A percentile compares a stretch with the other conserved stretches of the same genome.
These are phyloP conservation scores for Bryoerythrophyllum caledonicum DNA, from an alignment of 225 moss, liverwort and hornwort species.

Conservation along the genomic window DNA sequence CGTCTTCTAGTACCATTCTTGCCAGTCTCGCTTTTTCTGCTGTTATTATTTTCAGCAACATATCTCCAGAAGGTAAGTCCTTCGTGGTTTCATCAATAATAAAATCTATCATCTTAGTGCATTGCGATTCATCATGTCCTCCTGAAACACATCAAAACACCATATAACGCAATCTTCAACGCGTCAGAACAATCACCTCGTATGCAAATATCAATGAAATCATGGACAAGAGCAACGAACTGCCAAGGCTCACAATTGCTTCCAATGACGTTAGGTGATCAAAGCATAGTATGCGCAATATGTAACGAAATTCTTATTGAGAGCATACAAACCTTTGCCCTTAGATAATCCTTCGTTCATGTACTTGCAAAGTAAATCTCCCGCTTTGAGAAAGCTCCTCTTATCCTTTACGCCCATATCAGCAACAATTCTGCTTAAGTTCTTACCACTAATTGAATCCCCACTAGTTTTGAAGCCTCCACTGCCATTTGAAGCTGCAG, in stretches of 20 bases:
- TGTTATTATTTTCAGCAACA: slow-evolving; percentile 65
- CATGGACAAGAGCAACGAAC: slow-evolving; percentile 12
- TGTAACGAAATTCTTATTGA: slow-evolving; percentile 10
- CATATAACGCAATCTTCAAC: slow-evolving; percentile 1
- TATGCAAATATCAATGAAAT: slow-evolving; percentile 16
- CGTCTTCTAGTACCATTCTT: slow-evolving; percentile 49
- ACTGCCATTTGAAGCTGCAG: slow-evolving; percentile 35
- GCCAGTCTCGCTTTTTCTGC: slow-evolving; percentile 71
- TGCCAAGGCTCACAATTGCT: slow-evolving; percentile 10
- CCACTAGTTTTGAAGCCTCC: slow-evolving; percentile 36
- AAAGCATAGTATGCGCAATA: neutral
- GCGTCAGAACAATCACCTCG: slow-evolving; percentile 7
- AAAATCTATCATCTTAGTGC: slow-evolving; percentile 46
- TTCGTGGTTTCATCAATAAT: slow-evolving; percentile 57
- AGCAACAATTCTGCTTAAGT: slow-evolving; percentile 42
- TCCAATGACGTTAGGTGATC: slow-evolving; percentile 2
- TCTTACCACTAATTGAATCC: slow-evolving; percentile 31
- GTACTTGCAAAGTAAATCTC: slow-evolving; percentile 64
- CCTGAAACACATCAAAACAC: slow-evolving; percentile 35
- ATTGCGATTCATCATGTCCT: slow-evolving; percentile 33
- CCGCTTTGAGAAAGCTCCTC: slow-evolving; percentile 55
- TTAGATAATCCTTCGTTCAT: slow-evolving; percentile 52
- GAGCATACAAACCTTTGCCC: slow-evolving; percentile 39
- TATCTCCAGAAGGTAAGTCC: slow-evolving; percentile 60
- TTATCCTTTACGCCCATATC: slow-evolving; percentile 44